Conservation (phyloP, 345 rosid species). For the Hevea brasiliensis region DNA sequence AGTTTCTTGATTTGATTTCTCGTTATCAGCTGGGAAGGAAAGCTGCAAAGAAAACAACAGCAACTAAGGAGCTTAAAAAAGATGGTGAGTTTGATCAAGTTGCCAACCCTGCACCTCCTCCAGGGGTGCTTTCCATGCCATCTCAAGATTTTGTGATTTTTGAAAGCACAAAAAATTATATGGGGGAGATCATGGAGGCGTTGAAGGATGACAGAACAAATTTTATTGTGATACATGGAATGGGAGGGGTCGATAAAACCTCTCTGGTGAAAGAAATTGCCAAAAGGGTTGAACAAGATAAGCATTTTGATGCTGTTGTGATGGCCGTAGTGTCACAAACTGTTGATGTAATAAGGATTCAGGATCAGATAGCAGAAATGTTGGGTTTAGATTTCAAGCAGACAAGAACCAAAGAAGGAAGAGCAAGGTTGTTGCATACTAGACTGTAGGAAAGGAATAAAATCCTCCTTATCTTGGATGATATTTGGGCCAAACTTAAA, state of each 20-base stretch:
- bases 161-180: not conserved
- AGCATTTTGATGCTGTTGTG: not conserved
- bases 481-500: constrained; percentile 9
- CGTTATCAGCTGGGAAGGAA: not conserved
- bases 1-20: not conserved
- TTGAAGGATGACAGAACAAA: not conserved
- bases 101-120: not conserved
- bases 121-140: not conserved
- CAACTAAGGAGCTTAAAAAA: not conserved
- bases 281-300: not conserved
- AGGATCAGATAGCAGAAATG: not conserved
- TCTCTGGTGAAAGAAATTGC: not conserved
- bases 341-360: not conserved
- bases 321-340: not conserved
- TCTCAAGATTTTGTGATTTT: not conserved
- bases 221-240: not conserved
- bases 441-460: not conserved
- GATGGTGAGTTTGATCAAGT: not conserved
- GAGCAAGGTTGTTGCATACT: not conserved
- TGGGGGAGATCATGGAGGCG: not conserved
- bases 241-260: not conserved
- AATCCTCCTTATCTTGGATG: constrained; percentile 13
- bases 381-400: not conserved
- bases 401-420: not conserved
- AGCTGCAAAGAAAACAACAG: not conserved